Evolutionary conservation across 495 filamentous ascomycete genomes (phyloP).

Genomic region (Neurospora sp.): DNA sequence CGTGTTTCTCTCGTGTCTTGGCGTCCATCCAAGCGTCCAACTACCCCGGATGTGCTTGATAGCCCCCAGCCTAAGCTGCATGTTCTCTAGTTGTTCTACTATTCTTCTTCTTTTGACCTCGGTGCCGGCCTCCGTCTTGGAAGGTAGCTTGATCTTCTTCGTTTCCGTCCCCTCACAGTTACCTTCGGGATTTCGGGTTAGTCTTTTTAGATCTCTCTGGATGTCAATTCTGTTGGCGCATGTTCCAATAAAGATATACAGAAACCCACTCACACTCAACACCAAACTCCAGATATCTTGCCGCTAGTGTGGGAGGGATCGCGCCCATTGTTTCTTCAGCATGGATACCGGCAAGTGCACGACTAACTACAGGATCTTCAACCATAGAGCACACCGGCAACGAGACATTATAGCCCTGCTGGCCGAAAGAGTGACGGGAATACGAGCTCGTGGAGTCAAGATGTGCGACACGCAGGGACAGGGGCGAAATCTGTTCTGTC

Average conservation of each 20-base stretch:
- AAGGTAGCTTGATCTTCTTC: not conserved
- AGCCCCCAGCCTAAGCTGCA: not conserved
- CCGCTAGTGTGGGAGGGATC: not conserved
- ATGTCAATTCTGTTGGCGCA: not conserved
- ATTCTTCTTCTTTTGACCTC: not conserved
- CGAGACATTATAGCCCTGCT: not conserved
- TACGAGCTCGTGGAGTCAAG: not conserved
- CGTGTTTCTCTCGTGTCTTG: not conserved
- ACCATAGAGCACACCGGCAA: not conserved
- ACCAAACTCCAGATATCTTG: not conserved
- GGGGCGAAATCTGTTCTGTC: not conserved
- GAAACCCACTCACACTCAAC: not conserved
- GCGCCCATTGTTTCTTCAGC: not conserved
- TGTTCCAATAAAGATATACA: not conserved
- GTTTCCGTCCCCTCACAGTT: not conserved
- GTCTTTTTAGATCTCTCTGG: not conserved
- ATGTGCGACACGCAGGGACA: not conserved
- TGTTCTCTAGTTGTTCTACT: not conserved
- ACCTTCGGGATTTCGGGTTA: not conserved
- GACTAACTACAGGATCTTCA: not conserved
- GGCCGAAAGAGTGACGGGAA: not conserved
- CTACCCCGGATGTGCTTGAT: not conserved
- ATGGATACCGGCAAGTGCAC: not conserved
- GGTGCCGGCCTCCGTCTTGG: not conserved
- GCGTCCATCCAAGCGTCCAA: not conserved